A percentile compares a stretch with the other conserved stretches of the same genome.
Evolutionary conservation across 192 early-diverging fungal genomes (phyloP).

Genomic region (Chytriomyces hyalinus): DNA sequence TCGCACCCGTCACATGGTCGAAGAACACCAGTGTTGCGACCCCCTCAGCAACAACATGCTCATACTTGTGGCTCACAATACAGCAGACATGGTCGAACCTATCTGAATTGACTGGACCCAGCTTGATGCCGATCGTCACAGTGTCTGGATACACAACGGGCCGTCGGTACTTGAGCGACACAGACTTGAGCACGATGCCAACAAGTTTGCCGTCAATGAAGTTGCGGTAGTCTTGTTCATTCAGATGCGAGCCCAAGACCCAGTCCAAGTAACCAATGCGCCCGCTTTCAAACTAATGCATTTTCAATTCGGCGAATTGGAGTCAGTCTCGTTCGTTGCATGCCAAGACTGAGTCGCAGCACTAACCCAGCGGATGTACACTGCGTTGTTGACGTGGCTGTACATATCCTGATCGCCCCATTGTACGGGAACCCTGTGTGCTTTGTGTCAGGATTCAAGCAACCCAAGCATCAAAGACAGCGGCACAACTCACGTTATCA

Average conservation of each 20-base stretch:
- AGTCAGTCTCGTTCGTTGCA: too few species aligned
- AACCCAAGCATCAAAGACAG: too few species aligned
- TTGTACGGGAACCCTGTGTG: conserved; percentile 35
- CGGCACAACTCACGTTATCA: conserved; percentile 17
- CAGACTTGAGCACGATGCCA: conserved; percentile 49
- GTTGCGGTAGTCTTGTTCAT: conserved; percentile 19
- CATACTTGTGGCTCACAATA: conserved; percentile 45
- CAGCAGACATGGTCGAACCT: conserved; percentile 42
- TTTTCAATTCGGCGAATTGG: neutral
- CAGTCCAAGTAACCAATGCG: conserved; percentile 50
- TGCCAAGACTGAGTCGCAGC: too few species aligned
- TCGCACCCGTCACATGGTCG: conserved; percentile 41
- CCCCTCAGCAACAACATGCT: conserved; percentile 30
- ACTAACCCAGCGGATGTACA: neutral
- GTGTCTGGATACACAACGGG: conserved; percentile 55
- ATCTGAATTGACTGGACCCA: conserved; percentile 35
- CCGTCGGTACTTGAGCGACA: conserved; percentile 45
- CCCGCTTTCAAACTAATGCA: conserved; percentile 25
- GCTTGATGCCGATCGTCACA: conserved; percentile 24
- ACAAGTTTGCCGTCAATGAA: conserved; percentile 38
- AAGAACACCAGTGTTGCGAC: conserved; percentile 43
- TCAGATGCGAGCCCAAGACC: conserved; percentile 31
- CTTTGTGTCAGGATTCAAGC: neutral
- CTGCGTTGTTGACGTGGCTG: conserved; percentile 26
- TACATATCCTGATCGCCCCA: conserved; percentile 47